Base-by-base conservation (phyloP, 495 filamentous ascomycete species). In the Astrothelium macrocarpum region DNA sequence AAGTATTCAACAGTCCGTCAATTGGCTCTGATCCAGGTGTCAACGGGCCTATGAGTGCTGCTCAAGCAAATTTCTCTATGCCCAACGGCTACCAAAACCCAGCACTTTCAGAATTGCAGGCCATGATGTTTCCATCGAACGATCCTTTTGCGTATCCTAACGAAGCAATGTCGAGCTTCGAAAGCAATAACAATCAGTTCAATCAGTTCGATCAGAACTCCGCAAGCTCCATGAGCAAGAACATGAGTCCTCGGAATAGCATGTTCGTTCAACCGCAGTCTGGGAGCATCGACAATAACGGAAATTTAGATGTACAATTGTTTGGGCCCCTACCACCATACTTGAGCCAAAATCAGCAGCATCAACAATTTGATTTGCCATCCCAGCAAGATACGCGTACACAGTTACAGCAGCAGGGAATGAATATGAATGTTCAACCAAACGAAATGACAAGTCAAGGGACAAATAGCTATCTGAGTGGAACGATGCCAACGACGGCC, bases 111-210 rank as follows among this genome's bases (percentile, higher is more conserved):
- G 89, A 94, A 71, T 80, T 96, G 20, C 87, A 87, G 73, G 83
- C 87, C 12, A 87, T 96, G 75, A 96, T 97, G 90, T 97, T 97
- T 67, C 88, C 91, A 1, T 90, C 91, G 0, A 81, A 84, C 28
- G 91, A 97, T 71, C 90, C 92, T 0, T 93, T 96, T 64, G 90
- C 87, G 0, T 97, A 96, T 73, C 89, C 91, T 2, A 89, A 86
- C 68, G 90, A 91, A 70, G 89, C 91, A 1, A 83, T 92, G 77
- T 87, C 81, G 1, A 85, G 79, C 1, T 75, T 87, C 53, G 84
- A 87, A 65, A 78, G 81, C 63, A 76, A 65, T 58, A 74, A 77
- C 18, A 68, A 71, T 26, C 68, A 64, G 43, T 61, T 32, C 53
- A 39, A 56, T 34, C 32, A 59, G 60, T 63, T 56, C 62, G 16